Conservation (phyloP, 2,329 filamentous ascomycete species). For the Ophiostoma pallidulum region DNA sequence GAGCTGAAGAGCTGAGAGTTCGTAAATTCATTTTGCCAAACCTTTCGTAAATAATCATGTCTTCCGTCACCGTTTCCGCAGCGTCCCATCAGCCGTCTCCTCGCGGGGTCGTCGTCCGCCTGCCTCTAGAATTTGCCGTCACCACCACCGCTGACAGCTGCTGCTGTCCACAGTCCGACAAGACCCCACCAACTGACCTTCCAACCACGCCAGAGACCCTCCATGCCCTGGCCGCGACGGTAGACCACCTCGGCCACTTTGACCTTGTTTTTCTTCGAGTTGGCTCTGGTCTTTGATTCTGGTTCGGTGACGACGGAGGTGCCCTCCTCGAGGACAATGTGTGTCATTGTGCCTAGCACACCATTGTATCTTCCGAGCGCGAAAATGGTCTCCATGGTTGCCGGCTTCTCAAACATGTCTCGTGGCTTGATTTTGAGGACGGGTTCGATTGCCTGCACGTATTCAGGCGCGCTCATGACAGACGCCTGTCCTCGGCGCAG, state of each 20-base stretch:
- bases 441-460: constrained; percentile 38
- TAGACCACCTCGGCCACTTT: constrained; percentile 34
- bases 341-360: constrained; percentile 85
- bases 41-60: background rate
- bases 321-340: constrained; percentile 77
- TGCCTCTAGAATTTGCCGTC: constrained; percentile 50
- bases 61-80: background rate
- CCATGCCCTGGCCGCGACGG: constrained; percentile 55
- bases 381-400: constrained; percentile 60
- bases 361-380: constrained; percentile 73
- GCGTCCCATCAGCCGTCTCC: too few species aligned
- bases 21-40: constrained; percentile 6
- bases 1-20: constrained; percentile 12
- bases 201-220: constrained; percentile 65
- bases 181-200: constrained; percentile 71
- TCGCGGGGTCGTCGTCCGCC: too few species aligned
- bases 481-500: constrained; percentile 79
- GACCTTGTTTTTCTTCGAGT: constrained; percentile 22
- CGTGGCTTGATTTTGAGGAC: constrained; percentile 13
- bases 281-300: constrained; percentile 20
- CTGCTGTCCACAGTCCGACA: constrained; percentile 63
- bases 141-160: constrained; percentile 51
- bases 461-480: constrained; percentile 49
- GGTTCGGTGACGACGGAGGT: constrained; percentile 33
- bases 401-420: constrained; percentile 12